Conservation (phyloP, 1,284 basidiomycete species). For the Pseudozyma tsukubaensis region DNA sequence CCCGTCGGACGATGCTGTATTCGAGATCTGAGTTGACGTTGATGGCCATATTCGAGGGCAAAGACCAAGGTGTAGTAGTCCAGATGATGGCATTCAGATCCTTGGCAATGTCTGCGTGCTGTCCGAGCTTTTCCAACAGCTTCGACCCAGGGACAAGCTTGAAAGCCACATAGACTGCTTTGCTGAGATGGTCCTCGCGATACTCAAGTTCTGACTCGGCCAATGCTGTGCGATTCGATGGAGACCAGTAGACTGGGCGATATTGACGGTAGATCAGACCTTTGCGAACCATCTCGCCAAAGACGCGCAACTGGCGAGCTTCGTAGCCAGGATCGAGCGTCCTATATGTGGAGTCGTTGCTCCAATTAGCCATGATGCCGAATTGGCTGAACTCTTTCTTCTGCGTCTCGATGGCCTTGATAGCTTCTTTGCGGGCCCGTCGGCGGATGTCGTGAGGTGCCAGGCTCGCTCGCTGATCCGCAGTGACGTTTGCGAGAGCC, state of each 20-base stretch:
- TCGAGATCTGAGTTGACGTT: constrained; percentile 80
- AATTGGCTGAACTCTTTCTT: constrained; percentile 83
- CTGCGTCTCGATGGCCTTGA: constrained; percentile 81
- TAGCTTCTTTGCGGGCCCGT: constrained; percentile 80
- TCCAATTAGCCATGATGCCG: constrained; percentile 94
- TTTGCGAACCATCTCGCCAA: constrained; percentile 83
- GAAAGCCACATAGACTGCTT: constrained; percentile 88
- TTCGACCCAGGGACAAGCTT: constrained; percentile 60
- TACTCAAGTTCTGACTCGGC: constrained; percentile 96
- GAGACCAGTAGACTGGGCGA: constrained; percentile 94
- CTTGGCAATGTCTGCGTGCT: constrained; percentile 59
- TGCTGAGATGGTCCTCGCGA: constrained; percentile 86
- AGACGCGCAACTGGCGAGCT: constrained; percentile 86
- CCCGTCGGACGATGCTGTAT: constrained; percentile 76
- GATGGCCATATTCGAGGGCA: constrained; percentile 95
- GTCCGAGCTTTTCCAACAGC: constrained; percentile 20
- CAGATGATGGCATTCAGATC: constrained; percentile 82
- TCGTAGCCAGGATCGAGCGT: constrained; percentile 81
- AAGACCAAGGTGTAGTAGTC: constrained; percentile 98
- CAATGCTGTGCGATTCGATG: constrained; percentile 90
- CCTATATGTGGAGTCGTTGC: constrained; percentile 78
- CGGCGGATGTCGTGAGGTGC: constrained; percentile 74
- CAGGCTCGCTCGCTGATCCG: constrained; percentile 73
- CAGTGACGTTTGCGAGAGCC: constrained; percentile 47
- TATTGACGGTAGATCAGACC: constrained; percentile 87